Evolutionary conservation across 306 rosid genomes (phyloP).

Genomic region (Vachellia collinsii): DNA sequence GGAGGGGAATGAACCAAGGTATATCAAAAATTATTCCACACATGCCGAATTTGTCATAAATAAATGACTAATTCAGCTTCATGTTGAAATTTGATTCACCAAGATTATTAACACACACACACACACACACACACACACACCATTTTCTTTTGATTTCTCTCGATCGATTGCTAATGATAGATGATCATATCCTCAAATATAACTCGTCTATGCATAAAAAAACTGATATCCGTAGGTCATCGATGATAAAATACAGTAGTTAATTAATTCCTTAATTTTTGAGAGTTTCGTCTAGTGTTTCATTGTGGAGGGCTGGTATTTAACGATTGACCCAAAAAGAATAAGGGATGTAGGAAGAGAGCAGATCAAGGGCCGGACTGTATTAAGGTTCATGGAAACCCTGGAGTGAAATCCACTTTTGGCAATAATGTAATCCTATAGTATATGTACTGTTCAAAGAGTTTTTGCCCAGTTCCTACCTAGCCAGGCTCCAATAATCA

Average conservation of each 20-base stretch:
- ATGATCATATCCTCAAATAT: background rate
- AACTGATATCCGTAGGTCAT: background rate
- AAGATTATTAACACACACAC: too few relatives aligned
- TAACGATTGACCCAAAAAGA: background rate
- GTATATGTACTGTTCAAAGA: background rate
- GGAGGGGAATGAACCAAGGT: background rate
- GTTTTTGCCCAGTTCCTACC: constrained; percentile 13
- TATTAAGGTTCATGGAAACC: background rate
- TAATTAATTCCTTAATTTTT: background rate
- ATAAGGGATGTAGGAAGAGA: background rate
- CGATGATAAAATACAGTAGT: background rate
- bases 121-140: too few relatives aligned
- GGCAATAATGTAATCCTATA: too few relatives aligned
- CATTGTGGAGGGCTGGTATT: background rate
- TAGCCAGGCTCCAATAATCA: background rate
- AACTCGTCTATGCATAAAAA: background rate
- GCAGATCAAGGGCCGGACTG: background rate
- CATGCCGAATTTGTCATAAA: too few relatives aligned
- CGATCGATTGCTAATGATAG: background rate
- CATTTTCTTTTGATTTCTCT: background rate
- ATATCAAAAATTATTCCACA: background rate
- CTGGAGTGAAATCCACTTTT: background rate
- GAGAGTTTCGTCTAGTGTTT: background rate
- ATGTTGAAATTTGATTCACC: too few relatives aligned
- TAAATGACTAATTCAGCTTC: too few relatives aligned